A percentile compares a stretch with the other conserved stretches of the same genome.
Conservation (phyloP, 805 yeast species). For the Kodamaea restingae region DNA sequence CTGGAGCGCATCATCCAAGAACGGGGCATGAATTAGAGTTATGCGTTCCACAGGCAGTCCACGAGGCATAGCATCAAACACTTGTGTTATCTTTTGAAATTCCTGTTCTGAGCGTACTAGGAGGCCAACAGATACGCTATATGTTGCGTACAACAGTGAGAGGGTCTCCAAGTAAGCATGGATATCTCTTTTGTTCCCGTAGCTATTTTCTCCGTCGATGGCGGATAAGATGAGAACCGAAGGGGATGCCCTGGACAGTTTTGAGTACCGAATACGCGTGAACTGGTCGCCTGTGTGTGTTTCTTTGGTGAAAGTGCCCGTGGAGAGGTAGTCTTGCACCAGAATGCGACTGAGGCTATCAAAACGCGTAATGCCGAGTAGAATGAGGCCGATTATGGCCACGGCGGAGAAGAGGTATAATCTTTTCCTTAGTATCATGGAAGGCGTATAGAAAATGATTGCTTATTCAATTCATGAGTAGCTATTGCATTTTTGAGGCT, state of each 20-base stretch:
- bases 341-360: too few species aligned
- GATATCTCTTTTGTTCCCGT: slow-evolving; percentile 33
- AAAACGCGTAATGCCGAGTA: too few species aligned
- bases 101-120: slow-evolving; percentile 29
- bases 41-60: slow-evolving; percentile 12
- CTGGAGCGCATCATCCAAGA: slow-evolving; percentile 23
- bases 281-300: not conserved
- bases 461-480: too few species aligned
- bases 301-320: too few species aligned
- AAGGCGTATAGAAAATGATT: too few species aligned
- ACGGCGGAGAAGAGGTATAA: too few species aligned
- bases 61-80: slow-evolving; percentile 1
- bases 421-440: too few species aligned
- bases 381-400: too few species aligned
- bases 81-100: slow-evolving; percentile 15
- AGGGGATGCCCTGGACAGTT: not conserved
- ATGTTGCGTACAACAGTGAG: slow-evolving; percentile 13
- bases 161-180: slow-evolving; percentile 30
- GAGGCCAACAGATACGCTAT: slow-evolving; percentile 23
- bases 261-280: slow-evolving; percentile 2
- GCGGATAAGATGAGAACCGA: slow-evolving; percentile 6
- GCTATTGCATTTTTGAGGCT: too few species aligned
- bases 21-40: slow-evolving; percentile 31
- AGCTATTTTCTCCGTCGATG: slow-evolving; percentile 14
- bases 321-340: too few species aligned